Percentiles rank a stretch among this genome's conserved stretches.
These are phyloP conservation scores for Potentilla sterilis DNA, from an alignment of 306 rosid species.

Conservation along the genomic window DNA sequence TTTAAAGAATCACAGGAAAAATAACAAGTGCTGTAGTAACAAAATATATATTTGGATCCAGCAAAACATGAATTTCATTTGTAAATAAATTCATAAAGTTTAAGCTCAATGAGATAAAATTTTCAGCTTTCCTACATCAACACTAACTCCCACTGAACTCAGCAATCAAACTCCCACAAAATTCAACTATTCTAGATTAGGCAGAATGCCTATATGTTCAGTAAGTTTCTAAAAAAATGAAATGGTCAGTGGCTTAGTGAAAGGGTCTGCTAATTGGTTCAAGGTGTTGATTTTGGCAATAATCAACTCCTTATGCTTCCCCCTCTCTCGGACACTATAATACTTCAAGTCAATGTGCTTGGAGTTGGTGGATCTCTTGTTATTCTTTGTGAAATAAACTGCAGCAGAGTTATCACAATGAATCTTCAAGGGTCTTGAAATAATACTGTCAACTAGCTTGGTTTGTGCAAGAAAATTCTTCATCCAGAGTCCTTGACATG, in stretches of 20 bases:
- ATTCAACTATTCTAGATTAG: neutral
- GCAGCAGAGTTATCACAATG: neutral
- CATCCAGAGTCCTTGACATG: neutral
- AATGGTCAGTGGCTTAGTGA: neutral
- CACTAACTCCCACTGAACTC: neutral
- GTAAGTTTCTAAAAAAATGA: neutral
- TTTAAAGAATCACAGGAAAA: neutral
- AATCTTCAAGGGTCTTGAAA: neutral
- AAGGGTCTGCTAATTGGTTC: neutral
- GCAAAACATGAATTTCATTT: neutral
- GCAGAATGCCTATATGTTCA: neutral
- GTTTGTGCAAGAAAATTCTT: neutral
- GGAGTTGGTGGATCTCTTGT: neutral
- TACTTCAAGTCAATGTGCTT: neutral
- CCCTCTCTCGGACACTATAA: neutral
- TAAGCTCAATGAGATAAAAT: neutral
- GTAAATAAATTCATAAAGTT: neutral
- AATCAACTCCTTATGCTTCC: neutral
- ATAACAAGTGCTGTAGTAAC: too few relatives aligned
- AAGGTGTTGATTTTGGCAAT: neutral
- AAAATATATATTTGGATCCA: neutral
- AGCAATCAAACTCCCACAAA: neutral
- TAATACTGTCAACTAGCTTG: neutral
- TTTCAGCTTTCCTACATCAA: neutral
- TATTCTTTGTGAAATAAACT: neutral